Conservation (phyloP, 2,329 filamentous ascomycete genomes). For the Pseudogymnoascus sp. region DNA sequence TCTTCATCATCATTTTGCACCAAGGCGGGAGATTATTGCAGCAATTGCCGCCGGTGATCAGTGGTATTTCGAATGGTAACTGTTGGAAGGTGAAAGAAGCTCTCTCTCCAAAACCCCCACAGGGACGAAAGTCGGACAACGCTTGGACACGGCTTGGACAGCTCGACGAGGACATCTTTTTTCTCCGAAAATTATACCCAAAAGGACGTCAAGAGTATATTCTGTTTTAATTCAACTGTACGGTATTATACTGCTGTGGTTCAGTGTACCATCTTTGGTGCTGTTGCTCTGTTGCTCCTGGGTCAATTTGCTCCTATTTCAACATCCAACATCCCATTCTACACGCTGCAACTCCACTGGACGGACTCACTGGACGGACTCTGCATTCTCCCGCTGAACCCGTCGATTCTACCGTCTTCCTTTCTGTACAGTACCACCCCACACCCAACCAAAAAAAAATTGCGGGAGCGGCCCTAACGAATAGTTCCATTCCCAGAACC, state of each 20-base stretch:
- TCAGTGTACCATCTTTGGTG: background rate
- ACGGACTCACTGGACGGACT: background rate
- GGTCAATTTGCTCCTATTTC: background rate
- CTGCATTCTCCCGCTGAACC: slow-evolving; percentile 7
- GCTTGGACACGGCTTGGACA: background rate
- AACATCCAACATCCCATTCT: background rate
- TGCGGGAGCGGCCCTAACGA: slow-evolving; percentile 7
- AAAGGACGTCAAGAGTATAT: background rate
- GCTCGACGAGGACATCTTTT: background rate
- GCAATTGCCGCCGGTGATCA: slow-evolving; percentile 2
- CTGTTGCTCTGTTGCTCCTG: background rate
- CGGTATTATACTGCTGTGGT: background rate
- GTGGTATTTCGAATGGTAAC: background rate
- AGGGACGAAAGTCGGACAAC: background rate
- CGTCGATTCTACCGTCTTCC: slow-evolving; percentile 8
- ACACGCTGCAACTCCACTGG: background rate
- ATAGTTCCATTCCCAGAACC: slow-evolving; percentile 5
- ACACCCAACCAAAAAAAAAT: slow-evolving; percentile 9
- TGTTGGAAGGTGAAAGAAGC: slow-evolving; percentile 8
- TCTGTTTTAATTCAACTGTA: background rate
- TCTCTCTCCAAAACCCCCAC: slow-evolving; percentile 4
- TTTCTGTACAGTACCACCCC: slow-evolving; percentile 6
- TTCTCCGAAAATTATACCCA: background rate
- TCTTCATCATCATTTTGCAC: background rate
- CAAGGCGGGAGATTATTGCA: background rate